Evolutionary conservation across 345 rosid species (phyloP).

Genomic region (Heritiera littoralis): DNA sequence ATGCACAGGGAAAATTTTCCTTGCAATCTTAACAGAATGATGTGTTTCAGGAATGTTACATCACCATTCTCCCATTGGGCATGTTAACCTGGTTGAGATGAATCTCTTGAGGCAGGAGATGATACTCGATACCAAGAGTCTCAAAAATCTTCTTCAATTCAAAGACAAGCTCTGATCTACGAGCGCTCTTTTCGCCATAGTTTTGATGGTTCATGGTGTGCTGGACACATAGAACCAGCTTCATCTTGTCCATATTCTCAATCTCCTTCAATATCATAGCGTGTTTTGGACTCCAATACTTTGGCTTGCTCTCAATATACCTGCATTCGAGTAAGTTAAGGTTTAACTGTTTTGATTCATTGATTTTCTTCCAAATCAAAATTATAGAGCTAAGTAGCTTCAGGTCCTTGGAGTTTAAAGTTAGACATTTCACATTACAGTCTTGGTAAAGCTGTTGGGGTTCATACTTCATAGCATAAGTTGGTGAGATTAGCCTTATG

Average conservation of each 20-base stretch:
- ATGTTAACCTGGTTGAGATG: slow-evolving; percentile 38
- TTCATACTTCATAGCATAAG: background rate
- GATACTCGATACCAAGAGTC: slow-evolving; percentile 48
- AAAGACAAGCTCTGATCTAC: slow-evolving; percentile 49
- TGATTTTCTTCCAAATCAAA: background rate
- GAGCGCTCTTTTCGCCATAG: slow-evolving; percentile 45
- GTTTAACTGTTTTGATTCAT: background rate
- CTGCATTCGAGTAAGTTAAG: slow-evolving; percentile 26
- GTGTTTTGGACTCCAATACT: slow-evolving; percentile 56
- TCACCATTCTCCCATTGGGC: background rate
- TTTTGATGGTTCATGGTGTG: slow-evolving; percentile 71
- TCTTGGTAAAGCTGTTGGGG: background rate
- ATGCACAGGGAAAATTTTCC: background rate
- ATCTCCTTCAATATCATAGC: slow-evolving; percentile 46
- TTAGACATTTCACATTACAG: background rate
- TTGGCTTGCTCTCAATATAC: slow-evolving; percentile 60
- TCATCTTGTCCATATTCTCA: slow-evolving; percentile 53
- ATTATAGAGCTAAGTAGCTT: background rate
- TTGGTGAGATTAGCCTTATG: background rate
- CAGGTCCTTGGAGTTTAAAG: background rate
- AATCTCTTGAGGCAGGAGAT: slow-evolving; percentile 54
- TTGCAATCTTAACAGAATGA: background rate
- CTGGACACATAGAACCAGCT: slow-evolving; percentile 40
- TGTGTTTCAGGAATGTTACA: background rate
- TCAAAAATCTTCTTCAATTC: slow-evolving; percentile 58